Evolutionary conservation across 106 monocot genomes (phyloP).

Genomic region (Vanilla planifolia): DNA sequence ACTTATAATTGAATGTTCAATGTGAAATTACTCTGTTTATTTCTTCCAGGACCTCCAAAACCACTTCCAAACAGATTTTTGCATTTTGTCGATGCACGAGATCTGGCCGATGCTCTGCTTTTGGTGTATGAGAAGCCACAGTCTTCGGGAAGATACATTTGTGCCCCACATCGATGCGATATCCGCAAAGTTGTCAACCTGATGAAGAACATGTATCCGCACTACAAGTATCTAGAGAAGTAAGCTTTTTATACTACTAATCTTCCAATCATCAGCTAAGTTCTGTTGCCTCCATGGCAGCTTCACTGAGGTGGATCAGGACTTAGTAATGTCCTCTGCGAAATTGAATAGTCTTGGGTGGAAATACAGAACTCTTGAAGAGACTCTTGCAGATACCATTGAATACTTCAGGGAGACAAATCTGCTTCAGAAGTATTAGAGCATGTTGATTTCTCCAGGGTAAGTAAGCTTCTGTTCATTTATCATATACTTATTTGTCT

Average conservation of each 20-base stretch:
- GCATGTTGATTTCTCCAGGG: too few species aligned
- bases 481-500: too few species aligned
- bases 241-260: slow-evolving; percentile 7
- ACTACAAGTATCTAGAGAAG: slow-evolving; percentile 39
- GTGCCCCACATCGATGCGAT: slow-evolving; percentile 14
- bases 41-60: not conserved
- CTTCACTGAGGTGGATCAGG: not conserved
- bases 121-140: slow-evolving; percentile 49
- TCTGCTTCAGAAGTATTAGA: not conserved
- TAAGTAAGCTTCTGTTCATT: too few species aligned
- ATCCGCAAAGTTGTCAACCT: slow-evolving; percentile 23
- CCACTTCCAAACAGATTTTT: slow-evolving; percentile 11
- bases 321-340: not conserved
- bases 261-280: not conserved
- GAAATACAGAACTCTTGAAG: not conserved
- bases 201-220: slow-evolving; percentile 48
- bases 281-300: not conserved
- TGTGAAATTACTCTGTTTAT: too few species aligned
- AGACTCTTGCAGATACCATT: not conserved
- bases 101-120: slow-evolving; percentile 57
- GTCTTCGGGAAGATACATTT: slow-evolving; percentile 49
- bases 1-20: too few species aligned
- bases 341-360: slow-evolving; percentile 3
- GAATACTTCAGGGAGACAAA: not conserved
- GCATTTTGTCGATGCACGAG: slow-evolving; percentile 53